Base-by-base conservation (phyloP, 257 asterid species). In the Apocynum venetum region DNA sequence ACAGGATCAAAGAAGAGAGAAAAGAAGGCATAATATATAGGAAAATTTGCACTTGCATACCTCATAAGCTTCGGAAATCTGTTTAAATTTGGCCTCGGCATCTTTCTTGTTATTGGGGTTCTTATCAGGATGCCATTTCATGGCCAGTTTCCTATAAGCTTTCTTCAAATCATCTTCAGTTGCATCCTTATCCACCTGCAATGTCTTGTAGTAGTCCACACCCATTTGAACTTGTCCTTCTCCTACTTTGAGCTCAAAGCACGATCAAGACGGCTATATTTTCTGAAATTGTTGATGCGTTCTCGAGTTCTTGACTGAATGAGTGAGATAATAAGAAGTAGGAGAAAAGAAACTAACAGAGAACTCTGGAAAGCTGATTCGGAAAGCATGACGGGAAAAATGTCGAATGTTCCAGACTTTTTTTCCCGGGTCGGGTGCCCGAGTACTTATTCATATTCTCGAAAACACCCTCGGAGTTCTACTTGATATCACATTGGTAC, bases 121-220 rank as follows among this genome's bases (percentile, higher is more conserved):
- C 88, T 92, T 92, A 44, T 92, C 97, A 48, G 97, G 97, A 20
- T 92, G 97, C 97, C 97, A 92, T 79, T 92, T 92, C 96, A 92
- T 92, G 3, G 97, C 96, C 51, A 92, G 86, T 76, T 91, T 91
- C 38, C 97, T 73, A 74, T 92, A 92, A 83, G 97, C 89, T 87
- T 87, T 92, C 89, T 92, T 92, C 87, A 92, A 83, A 38, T 92
- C 97, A 6, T 91, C 96, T 43, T 92, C 97, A 2, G 68, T 92
- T 2, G 95, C 95, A 67, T 73, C 91, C 85, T 73, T 91, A 66
- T 92, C 96, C 13, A 92, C 96, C 80, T 87, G 85, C 84, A 92
- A 76, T 77, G 87, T 55, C 83, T 83, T 91, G 82, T 91, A 92
- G 68, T 92, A 92, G 82, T 92, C 97, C 40, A 86, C 91, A 61